A percentile compares a stretch with the other conserved stretches of the same genome.
Conservation (phyloP, 257 asterid genomes). For the Nyctanthes arbortristis region DNA sequence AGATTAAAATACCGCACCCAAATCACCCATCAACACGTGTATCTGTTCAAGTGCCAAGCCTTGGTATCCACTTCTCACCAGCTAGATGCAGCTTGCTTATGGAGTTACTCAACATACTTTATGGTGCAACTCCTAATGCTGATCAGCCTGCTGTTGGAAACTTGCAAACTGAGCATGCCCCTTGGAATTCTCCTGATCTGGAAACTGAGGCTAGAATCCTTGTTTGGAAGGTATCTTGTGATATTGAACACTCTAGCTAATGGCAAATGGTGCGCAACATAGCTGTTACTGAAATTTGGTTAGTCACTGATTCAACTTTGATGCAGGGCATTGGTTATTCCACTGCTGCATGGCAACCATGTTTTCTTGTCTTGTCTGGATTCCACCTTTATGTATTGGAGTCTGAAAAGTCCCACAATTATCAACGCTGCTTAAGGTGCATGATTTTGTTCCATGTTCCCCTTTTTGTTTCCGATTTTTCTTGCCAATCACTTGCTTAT, state of each 20-base stretch:
- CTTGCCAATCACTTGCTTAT: conserved; percentile 2
- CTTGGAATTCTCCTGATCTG: conserved; percentile 86
- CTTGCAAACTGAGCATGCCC: conserved; percentile 57
- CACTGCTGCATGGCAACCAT: conserved; percentile 95
- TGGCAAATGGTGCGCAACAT: conserved; percentile 3
- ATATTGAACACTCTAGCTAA: conserved; percentile 28
- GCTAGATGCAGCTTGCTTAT: conserved; percentile 74
- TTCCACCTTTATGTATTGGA: conserved; percentile 85
- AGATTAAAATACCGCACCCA: conserved; percentile 89
- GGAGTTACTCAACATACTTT: conserved; percentile 59
- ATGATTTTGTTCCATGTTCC: conserved; percentile 18
- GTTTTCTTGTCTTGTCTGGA: conserved; percentile 84
- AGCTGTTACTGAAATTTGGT: conserved; percentile 12
- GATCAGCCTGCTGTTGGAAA: conserved; percentile 56
- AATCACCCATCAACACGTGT: conserved; percentile 82
- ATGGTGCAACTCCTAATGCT: conserved; percentile 56
- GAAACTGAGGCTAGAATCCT: conserved; percentile 86
- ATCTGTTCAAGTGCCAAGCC: conserved; percentile 88
- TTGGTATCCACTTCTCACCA: conserved; percentile 96
- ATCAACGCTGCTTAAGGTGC: conserved; percentile 93
- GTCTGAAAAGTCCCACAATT: conserved; percentile 77
- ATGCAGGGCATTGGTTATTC: conserved; percentile 97
- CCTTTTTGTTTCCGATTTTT: not conserved
- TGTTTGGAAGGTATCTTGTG: conserved; percentile 96
- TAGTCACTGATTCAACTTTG: conserved; percentile 31